These are phyloP conservation scores for Rosa lucieae DNA, from an alignment of 306 rosid genomes.

Conservation along the genomic window DNA sequence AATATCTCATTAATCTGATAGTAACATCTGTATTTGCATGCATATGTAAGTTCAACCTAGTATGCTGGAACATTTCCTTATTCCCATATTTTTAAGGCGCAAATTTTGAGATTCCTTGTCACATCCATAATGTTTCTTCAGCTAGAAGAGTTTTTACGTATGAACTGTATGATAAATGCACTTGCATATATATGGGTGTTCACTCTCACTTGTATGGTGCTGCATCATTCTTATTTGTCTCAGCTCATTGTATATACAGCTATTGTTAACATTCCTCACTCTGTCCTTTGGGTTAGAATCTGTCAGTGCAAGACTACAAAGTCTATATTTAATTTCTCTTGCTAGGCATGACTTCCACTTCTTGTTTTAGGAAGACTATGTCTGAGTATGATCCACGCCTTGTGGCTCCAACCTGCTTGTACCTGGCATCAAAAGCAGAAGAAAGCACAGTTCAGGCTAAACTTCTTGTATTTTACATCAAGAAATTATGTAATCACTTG, in stretches of 20 bases:
- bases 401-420: slow-evolving; percentile 93
- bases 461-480: slow-evolving; percentile 74
- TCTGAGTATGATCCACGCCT: slow-evolving; percentile 87
- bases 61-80: neutral
- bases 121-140: neutral
- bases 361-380: slow-evolving; percentile 75
- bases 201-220: neutral
- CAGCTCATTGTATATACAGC: too few relatives aligned
- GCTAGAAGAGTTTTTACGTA: neutral
- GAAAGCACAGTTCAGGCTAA: slow-evolving; percentile 94
- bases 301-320: neutral
- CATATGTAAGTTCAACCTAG: neutral
- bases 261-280: neutral
- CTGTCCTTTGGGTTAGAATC: neutral
- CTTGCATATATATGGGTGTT: neutral
- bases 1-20: too few relatives aligned
- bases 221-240: neutral
- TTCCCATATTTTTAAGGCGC: neutral
- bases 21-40: neutral
- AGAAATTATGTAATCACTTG: slow-evolving; percentile 51
- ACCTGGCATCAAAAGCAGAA: slow-evolving; percentile 91
- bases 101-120: neutral
- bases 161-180: neutral
- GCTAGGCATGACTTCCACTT: slow-evolving; percentile 4
- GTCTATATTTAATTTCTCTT: slow-evolving; percentile 4